Percentiles rank a stretch among this genome's conserved stretches.
phyloP scores from a whole-genome alignment of 2,329 filamentous ascomycete species.

The Zasmidium angulare region DNA sequence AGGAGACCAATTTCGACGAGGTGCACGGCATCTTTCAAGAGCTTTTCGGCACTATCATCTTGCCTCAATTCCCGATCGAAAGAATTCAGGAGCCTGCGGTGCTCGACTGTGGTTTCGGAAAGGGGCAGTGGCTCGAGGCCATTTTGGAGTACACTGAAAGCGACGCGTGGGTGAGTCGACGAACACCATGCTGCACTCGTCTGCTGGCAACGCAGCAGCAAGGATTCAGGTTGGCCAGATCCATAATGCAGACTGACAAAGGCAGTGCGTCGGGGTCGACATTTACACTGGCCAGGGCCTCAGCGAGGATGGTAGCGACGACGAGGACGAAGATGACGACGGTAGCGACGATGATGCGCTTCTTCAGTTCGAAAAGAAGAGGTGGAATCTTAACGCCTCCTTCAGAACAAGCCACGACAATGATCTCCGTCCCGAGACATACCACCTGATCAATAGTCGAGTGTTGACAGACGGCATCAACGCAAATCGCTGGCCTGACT shows the following conservation, averaged over 20 bases:
- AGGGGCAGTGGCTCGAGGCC: constrained; percentile 34
- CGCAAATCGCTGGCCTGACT: constrained; percentile 68
- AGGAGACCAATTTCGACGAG: constrained; percentile 31
- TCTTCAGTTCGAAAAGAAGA: constrained; percentile 29
- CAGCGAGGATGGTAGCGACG: constrained; percentile 23
- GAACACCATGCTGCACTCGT: background rate
- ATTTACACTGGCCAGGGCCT: constrained; percentile 30
- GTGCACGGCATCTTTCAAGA: constrained; percentile 30
- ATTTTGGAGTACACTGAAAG: background rate
- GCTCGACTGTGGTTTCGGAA: constrained; percentile 36
- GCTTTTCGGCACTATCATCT: constrained; percentile 25
- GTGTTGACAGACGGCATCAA: constrained; percentile 72
- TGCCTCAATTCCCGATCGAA: constrained; percentile 22
- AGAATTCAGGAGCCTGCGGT: constrained; percentile 26
- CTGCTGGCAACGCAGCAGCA: no score
- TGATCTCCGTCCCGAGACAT: constrained; percentile 50
- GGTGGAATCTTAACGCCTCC: constrained; percentile 37
- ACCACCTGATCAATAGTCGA: constrained; percentile 81
- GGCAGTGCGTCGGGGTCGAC: constrained; percentile 35
- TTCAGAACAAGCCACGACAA: constrained; percentile 25
- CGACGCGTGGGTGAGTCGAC: background rate
- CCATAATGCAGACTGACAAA: no score
- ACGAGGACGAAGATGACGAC: constrained; percentile 21
- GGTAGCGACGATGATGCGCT: no score
- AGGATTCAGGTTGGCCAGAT: no score